Conservation (phyloP, 1,284 basidiomycete genomes). For the Microbotryomycetes sp. region DNA sequence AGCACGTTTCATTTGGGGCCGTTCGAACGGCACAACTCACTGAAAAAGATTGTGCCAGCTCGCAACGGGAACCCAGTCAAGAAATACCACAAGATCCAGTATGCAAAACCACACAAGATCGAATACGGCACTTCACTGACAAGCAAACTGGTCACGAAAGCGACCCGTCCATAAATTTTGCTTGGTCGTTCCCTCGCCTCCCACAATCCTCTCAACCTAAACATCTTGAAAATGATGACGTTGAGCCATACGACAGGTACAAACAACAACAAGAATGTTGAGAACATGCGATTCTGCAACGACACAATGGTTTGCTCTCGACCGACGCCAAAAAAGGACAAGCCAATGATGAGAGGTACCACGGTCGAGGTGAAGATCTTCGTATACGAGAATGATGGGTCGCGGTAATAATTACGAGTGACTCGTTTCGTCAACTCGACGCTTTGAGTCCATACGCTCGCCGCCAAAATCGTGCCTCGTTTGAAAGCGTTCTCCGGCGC, state of each 20-base stretch:
- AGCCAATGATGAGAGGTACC: constrained; percentile 47
- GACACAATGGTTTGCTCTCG: constrained; percentile 55
- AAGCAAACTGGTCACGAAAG: constrained; percentile 67
- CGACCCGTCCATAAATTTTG: constrained; percentile 62
- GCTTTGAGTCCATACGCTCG: constrained; percentile 52
- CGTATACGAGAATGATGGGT: constrained; percentile 67
- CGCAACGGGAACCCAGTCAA: constrained; percentile 48
- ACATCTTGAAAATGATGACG: constrained; percentile 42
- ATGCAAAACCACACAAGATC: constrained; percentile 58
- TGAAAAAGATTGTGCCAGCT: constrained; percentile 55
- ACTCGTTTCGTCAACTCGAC: constrained; percentile 54
- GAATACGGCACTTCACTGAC: constrained; percentile 77
- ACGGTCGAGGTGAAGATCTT: constrained; percentile 53
- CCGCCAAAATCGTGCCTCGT: constrained; percentile 21
- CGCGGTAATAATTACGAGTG: constrained; percentile 54
- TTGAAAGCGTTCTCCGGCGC: constrained; percentile 31
- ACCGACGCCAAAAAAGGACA: constrained; percentile 59
- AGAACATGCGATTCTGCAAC: constrained; percentile 76
- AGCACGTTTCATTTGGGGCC: constrained; percentile 59
- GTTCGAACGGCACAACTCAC: constrained; percentile 68
- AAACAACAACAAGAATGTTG: constrained; percentile 49
- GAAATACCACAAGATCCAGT: constrained; percentile 57
- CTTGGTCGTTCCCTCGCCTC: constrained; percentile 38
- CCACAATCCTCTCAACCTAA: constrained; percentile 30
- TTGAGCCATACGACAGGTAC: constrained; percentile 39